Percentiles rank a stretch among this genome's conserved stretches.
Conservation (phyloP, 1,139 yeast species). For the Meyerozyma elateridarum region DNA sequence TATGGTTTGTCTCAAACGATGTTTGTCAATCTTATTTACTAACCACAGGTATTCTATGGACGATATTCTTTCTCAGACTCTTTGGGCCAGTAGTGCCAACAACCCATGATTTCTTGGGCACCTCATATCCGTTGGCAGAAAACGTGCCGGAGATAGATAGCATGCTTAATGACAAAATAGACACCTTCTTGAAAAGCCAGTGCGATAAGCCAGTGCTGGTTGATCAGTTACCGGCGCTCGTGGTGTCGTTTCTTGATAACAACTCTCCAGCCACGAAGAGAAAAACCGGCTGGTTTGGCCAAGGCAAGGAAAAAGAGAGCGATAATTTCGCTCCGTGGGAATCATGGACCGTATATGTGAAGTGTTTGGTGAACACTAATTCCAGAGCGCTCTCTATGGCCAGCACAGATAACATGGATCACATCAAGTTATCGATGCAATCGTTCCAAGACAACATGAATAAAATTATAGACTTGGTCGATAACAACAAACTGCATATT, state of each 20-base stretch:
- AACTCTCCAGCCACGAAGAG: constrained; percentile 26
- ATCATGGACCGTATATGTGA: constrained; percentile 36
- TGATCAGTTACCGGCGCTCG: constrained; percentile 19
- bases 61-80: constrained; percentile 65
- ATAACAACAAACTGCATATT: constrained; percentile 57
- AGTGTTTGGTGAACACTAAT: constrained; percentile 19
- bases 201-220: constrained; percentile 15
- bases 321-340: constrained; percentile 39
- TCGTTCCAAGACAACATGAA: constrained; percentile 42
- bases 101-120: constrained; percentile 38
- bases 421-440: constrained; percentile 23
- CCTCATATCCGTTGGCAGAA: constrained; percentile 43
- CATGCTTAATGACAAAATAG: constrained; percentile 38
- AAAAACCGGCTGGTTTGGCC: constrained; percentile 43
- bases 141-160: constrained; percentile 41
- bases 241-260: constrained; percentile 27
- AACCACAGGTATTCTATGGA: constrained; percentile 55
- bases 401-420: constrained; percentile 5
- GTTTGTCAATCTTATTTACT: constrained; percentile 10
- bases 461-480: constrained; percentile 47
- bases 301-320: constrained; percentile 22
- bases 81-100: constrained; percentile 64
- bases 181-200: constrained; percentile 28
- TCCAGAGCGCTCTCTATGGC: constrained; percentile 7
- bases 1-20: constrained; percentile 6